phyloP scores from a whole-genome alignment of 2,329 filamentous ascomycete genomes.

The Fusarium sp. region DNA sequence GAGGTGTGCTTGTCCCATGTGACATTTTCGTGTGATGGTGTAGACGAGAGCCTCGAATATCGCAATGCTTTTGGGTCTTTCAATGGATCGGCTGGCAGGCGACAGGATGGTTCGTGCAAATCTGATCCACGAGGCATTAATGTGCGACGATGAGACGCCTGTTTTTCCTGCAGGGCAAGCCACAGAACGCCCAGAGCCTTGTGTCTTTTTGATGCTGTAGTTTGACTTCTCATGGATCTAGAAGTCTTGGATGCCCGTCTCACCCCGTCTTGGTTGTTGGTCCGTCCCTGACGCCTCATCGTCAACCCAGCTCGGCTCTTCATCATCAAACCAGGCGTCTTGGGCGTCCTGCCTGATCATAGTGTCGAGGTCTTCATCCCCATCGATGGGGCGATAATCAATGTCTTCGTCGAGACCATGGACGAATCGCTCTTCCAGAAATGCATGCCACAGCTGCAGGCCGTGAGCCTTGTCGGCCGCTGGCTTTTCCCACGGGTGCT shows the following conservation, averaged over 20 bases:
- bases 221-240: constrained; percentile 50
- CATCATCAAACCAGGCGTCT: constrained; percentile 84
- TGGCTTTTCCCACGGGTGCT: constrained; percentile 52
- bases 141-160: neutral
- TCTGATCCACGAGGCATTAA: neutral
- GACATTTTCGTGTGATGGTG: neutral
- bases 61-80: neutral
- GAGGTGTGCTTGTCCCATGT: neutral
- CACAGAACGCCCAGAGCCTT: neutral
- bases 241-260: constrained; percentile 81
- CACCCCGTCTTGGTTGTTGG: constrained; percentile 56
- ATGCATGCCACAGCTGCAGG: constrained; percentile 74
- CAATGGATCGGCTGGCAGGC: neutral
- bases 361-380: constrained; percentile 77
- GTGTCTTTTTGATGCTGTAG: neutral
- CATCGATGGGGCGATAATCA: constrained; percentile 78
- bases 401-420: constrained; percentile 82
- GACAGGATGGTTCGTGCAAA: neutral
- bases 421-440: constrained; percentile 81
- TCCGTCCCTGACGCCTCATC: constrained; percentile 47
- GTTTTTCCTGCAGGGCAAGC: neutral
- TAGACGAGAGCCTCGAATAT: neutral
- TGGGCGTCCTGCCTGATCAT: constrained; percentile 70
- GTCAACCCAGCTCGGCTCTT: constrained; percentile 76
- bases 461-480: constrained; percentile 70